Evolutionary conservation across 2,329 filamentous ascomycete genomes (phyloP), one percentile per base, ranked within the genome.

Genomic region (Diplocarpon rosae): DNA sequence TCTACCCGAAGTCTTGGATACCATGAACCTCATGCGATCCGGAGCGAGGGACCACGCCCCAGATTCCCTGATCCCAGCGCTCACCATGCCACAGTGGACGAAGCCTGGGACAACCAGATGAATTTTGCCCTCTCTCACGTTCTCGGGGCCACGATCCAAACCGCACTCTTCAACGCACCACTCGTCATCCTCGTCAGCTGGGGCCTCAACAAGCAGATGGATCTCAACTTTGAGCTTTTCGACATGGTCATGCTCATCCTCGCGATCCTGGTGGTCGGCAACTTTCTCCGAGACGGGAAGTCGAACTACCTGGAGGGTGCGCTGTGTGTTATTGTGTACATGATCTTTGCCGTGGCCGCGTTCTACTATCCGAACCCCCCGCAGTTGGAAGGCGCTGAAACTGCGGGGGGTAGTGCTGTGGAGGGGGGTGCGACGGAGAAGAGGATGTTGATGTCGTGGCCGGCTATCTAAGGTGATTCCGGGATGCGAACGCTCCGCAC

Each of bases 241-340:
- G 85, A 93, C 66, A 74, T 93, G n/a, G 75, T 84, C 44, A 73
- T 93, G 51, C 69, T 95, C 13, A 78, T 95, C 44, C 71, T 95
- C 15, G 77, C 85, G 24, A 89, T 95, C 55, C 70, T 95, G 32
- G 86, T 88, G 0, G 85, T 94, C 35, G 87, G 89, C 1, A 85
- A 87, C 52, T 94, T 95, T 65, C 66, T 95, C 42, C 72, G 87
- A 36, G 89, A 95, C 60, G 80, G 85, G 53, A 92, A 92, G 70
- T 86, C 79, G 49, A 93, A 95, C 60, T 95, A 93, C 59, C 73
- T 95, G 5, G 89, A 95, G 63, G 89, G 89, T 2, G 75, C 78
- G 16, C 71, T 95, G n/a, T 85, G 85, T 52, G 76, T 95, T 14
- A 73, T 84, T 41, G 67, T 78, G 8, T 80, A 80, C 54, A 57